phyloP scores from a whole-genome alignment of 2,329 filamentous ascomycete species.

The Fusarium euwallaceae region DNA sequence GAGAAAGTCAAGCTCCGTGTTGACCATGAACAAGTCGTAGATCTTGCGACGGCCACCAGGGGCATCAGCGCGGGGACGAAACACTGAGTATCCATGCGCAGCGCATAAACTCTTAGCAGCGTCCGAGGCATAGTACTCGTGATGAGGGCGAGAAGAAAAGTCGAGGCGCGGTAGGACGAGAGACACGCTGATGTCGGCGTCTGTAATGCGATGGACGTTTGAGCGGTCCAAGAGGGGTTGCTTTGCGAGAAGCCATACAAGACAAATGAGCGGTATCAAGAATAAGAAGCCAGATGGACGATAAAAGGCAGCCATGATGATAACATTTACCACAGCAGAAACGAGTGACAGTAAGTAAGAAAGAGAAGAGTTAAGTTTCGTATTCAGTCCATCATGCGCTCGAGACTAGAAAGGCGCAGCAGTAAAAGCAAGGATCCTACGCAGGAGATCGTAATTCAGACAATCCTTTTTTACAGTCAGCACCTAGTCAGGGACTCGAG shows the following conservation, averaged over 20 bases:
- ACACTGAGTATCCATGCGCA: slow-evolving; percentile 51
- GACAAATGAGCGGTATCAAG: slow-evolving; percentile 20
- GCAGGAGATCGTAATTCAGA: not conserved
- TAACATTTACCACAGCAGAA: not conserved
- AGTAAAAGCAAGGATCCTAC: not conserved
- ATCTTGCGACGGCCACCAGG: slow-evolving; percentile 48
- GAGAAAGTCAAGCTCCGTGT: slow-evolving; percentile 74
- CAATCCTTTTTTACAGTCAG: not conserved
- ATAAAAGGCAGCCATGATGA: slow-evolving; percentile 23
- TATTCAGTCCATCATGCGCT: not conserved
- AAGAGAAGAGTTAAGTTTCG: not conserved
- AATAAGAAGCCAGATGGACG: slow-evolving; percentile 20
- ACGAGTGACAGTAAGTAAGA: slow-evolving; percentile 1
- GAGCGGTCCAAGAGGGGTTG: slow-evolving; percentile 36
- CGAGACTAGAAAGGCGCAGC: not conserved
- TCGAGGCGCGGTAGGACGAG: slow-evolving; percentile 43
- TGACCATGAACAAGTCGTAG: slow-evolving; percentile 71
- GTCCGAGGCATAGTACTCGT: slow-evolving; percentile 48
- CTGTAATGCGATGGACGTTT: slow-evolving; percentile 34
- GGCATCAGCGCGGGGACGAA: slow-evolving; percentile 38
- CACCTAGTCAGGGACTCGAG: not conserved
- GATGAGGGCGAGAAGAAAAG: slow-evolving; percentile 38
- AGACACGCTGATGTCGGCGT: slow-evolving; percentile 39
- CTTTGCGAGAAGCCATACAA: slow-evolving; percentile 31
- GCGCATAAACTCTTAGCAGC: slow-evolving; percentile 48